phyloP scores from a whole-genome alignment of 179 eudicot species.

The Patellifolia procumbens region DNA sequence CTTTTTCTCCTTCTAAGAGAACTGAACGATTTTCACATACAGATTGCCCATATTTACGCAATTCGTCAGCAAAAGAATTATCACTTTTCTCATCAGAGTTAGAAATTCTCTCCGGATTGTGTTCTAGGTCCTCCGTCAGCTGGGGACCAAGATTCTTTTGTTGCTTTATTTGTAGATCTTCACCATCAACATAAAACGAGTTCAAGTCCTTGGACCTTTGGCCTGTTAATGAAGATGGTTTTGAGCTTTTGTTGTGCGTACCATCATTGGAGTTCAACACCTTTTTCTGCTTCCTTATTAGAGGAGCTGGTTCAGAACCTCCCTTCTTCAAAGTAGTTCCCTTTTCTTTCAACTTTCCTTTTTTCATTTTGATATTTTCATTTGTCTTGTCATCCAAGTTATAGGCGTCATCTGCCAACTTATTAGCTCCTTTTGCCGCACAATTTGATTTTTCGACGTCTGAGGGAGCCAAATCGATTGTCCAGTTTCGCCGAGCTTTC shows the following conservation, averaged over 20 bases:
- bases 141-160: conserved; percentile 4
- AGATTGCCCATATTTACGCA: neutral
- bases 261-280: neutral
- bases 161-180: conserved; percentile 11
- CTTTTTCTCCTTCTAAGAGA: neutral
- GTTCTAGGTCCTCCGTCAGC: neutral
- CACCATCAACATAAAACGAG: neutral
- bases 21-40: neutral
- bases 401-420: neutral
- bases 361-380: neutral
- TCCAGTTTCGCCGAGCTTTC: conserved; percentile 24
- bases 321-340: neutral
- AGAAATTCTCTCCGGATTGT: neutral
- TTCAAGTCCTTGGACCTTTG: conserved; percentile 13
- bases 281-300: conserved; percentile 3
- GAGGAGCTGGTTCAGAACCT: conserved; percentile 2
- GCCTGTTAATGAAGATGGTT: neutral
- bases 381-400: conserved; percentile 2
- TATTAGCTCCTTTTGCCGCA: conserved; percentile 6
- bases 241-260: neutral
- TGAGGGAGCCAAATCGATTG: neutral
- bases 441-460: neutral
- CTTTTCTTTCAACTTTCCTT: neutral
- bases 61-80: neutral
- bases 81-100: conserved; percentile 4